phyloP scores from a whole-genome alignment of 148 eudicot genomes.

The Heliosperma pusillum region DNA sequence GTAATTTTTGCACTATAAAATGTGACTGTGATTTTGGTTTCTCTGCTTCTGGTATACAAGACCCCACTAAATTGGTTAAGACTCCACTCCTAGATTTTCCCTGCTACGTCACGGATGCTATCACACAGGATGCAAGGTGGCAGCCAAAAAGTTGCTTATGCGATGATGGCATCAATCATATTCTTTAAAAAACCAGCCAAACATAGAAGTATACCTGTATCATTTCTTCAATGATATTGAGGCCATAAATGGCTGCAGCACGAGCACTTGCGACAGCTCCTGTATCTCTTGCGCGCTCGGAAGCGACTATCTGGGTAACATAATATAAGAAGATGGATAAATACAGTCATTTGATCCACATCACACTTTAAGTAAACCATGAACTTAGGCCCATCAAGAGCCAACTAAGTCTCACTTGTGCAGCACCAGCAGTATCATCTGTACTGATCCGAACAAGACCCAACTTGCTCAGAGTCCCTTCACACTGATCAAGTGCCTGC shows the following conservation, averaged over 20 bases:
- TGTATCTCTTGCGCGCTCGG: conserved; percentile 64
- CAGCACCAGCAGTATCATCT: conserved; percentile 91
- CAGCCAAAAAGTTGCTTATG: not conserved
- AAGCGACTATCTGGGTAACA: conserved; percentile 56
- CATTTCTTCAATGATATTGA: conserved; percentile 68
- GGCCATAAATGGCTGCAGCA: conserved; percentile 93
- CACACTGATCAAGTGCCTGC: conserved; percentile 95
- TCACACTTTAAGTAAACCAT: not conserved
- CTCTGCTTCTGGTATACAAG: too few species aligned
- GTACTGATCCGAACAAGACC: conserved; percentile 62
- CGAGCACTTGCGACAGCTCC: conserved; percentile 95
- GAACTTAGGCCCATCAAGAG: not conserved
- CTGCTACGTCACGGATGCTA: not conserved
- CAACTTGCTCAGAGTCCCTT: conserved; percentile 49
- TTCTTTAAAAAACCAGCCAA: not conserved
- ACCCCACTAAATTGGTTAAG: too few species aligned
- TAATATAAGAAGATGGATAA: conserved; percentile 4
- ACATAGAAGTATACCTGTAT: conserved; percentile 53
- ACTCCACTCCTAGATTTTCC: not conserved
- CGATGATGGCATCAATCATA: not conserved
- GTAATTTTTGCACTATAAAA: too few species aligned
- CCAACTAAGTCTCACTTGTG: conserved; percentile 50
- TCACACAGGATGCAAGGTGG: not conserved
- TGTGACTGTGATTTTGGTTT: too few species aligned
- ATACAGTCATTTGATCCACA: not conserved